Evolutionary conservation across 2,329 filamentous ascomycete species (phyloP).

Genomic region (Ophiocordyceps camponoti-rufipedis): DNA sequence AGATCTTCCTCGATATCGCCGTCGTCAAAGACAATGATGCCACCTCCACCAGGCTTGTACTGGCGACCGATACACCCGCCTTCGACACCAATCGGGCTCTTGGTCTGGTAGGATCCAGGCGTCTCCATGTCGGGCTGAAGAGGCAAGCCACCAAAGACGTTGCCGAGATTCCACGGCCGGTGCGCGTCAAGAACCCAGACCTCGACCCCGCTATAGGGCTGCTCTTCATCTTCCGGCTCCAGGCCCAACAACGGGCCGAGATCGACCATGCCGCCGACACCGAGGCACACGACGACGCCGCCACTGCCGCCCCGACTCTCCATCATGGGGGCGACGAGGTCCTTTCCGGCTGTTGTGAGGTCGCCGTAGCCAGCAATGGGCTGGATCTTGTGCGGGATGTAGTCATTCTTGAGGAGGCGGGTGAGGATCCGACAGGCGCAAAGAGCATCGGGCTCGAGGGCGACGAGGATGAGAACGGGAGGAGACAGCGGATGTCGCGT

Average conservation of each 20-base stretch:
- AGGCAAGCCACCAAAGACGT: constrained; percentile 68
- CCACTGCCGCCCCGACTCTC: constrained; percentile 67
- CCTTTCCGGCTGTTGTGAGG: constrained; percentile 58
- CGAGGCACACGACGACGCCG: constrained; percentile 79
- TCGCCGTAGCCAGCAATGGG: constrained; percentile 87
- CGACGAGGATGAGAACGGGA: constrained; percentile 78
- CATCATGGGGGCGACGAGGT: constrained; percentile 74
- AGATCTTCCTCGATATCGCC: constrained; percentile 85
- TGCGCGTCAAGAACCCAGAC: constrained; percentile 89
- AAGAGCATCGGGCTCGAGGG: constrained; percentile 86
- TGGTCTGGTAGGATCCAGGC: constrained; percentile 25
- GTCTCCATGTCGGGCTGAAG: constrained; percentile 31
- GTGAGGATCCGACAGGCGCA: constrained; percentile 92
- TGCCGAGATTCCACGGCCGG: constrained; percentile 85
- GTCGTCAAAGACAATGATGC: constrained; percentile 88
- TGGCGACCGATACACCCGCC: constrained; percentile 52
- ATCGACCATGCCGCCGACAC: constrained; percentile 83
- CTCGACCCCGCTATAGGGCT: constrained; percentile 65
- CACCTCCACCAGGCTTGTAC: constrained; percentile 66
- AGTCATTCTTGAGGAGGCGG: constrained; percentile 86
- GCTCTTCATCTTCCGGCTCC: constrained; percentile 41
- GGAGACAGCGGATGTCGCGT: constrained; percentile 80
- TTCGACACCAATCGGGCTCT: constrained; percentile 46
- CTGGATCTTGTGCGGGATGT: constrained; percentile 93
- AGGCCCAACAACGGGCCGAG: constrained; percentile 64